Evolutionary conservation across 2,329 filamentous ascomycete genomes (phyloP).

Genomic region (Colletotrichum cordylinicola): DNA sequence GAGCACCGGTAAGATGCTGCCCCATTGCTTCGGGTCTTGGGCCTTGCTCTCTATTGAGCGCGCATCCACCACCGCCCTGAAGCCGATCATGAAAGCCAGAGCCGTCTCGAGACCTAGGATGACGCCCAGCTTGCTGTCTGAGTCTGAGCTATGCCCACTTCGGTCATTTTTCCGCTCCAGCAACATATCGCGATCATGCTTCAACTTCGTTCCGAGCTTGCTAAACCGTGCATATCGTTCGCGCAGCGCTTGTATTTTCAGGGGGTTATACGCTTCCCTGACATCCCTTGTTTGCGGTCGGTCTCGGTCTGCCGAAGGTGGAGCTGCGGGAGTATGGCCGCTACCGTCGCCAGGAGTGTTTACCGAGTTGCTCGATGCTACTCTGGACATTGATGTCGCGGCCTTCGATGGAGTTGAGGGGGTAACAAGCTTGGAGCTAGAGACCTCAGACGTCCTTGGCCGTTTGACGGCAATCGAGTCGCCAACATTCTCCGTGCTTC

Average conservation of each 20-base stretch:
- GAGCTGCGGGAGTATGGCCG: slow-evolving; percentile 44
- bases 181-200: slow-evolving; percentile 57
- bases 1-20: slow-evolving; percentile 50
- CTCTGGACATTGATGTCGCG: slow-evolving; percentile 57
- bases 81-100: slow-evolving; percentile 58
- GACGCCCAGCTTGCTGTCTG: slow-evolving; percentile 45
- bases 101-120: slow-evolving; percentile 55
- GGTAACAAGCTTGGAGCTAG: slow-evolving; percentile 36
- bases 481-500: slow-evolving; percentile 38
- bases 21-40: slow-evolving; percentile 47
- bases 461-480: slow-evolving; percentile 45
- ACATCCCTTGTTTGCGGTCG: slow-evolving; percentile 32
- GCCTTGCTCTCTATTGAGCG: slow-evolving; percentile 49
- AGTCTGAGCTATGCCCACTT: slow-evolving; percentile 26
- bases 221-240: slow-evolving; percentile 43
- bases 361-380: slow-evolving; percentile 58
- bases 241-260: slow-evolving; percentile 33
- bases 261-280: slow-evolving; percentile 28
- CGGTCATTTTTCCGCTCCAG: slow-evolving; percentile 26
- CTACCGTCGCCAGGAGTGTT: slow-evolving; percentile 55
- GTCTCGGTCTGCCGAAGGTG: slow-evolving; percentile 34
- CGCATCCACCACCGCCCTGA: slow-evolving; percentile 53
- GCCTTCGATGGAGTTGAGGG: slow-evolving; percentile 59
- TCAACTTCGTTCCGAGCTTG: slow-evolving; percentile 54
- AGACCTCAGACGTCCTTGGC: slow-evolving; percentile 47